Conservation (phyloP, 2,329 filamentous ascomycete genomes). For the Fusarium heterosporum region DNA sequence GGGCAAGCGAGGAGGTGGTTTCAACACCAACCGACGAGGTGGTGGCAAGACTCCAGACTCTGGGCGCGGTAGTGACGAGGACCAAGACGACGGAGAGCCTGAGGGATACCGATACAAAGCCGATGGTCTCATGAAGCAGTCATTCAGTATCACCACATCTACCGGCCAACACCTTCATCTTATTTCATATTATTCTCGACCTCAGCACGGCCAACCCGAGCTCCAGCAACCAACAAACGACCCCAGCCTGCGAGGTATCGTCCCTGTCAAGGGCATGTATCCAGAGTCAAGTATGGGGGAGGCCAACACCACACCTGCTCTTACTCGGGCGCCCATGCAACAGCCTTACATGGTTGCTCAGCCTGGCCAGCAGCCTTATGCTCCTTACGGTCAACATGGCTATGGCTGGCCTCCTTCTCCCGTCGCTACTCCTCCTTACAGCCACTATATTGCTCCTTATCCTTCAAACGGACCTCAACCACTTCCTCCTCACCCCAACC, state of each 20-base stretch:
- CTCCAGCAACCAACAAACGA: constrained; percentile 87
- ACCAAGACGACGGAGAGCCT: constrained; percentile 84
- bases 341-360: constrained; percentile 55
- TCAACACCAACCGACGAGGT: constrained; percentile 68
- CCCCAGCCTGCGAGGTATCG: constrained; percentile 80
- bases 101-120: constrained; percentile 96
- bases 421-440: constrained; percentile 65
- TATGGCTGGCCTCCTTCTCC: constrained; percentile 69
- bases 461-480: constrained; percentile 48
- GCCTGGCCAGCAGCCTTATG: constrained; percentile 51
- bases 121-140: constrained; percentile 99
- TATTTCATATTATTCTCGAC: constrained; percentile 95
- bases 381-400: constrained; percentile 56
- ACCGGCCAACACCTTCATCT: constrained; percentile 90
- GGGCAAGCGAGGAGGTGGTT: constrained; percentile 89
- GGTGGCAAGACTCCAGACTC: constrained; percentile 86
- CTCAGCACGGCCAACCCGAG: constrained; percentile 76
- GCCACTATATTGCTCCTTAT: constrained; percentile 58
- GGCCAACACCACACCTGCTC: constrained; percentile 79
- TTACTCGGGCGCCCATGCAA: constrained; percentile 79
- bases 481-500: constrained; percentile 46
- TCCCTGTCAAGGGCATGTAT: constrained; percentile 94
- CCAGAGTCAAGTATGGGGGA: constrained; percentile 95
- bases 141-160: constrained; percentile 97
- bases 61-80: constrained; percentile 83